Conservation (phyloP, 2,329 filamentous ascomycete species). For the Nigrospora oryzae region DNA sequence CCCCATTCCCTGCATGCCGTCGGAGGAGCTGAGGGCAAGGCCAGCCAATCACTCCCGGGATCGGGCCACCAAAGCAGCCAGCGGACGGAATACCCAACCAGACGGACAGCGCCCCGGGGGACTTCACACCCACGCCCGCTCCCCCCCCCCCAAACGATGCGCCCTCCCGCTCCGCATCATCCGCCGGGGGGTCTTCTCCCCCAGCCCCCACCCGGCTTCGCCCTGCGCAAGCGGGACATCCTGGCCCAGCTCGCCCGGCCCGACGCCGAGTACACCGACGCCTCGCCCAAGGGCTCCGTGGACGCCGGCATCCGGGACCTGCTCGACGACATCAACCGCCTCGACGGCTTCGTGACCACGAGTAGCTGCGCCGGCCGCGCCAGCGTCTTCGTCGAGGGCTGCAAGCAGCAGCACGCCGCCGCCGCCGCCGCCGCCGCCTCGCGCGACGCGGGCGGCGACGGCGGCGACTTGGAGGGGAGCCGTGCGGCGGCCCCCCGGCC, state of each 20-base stretch:
- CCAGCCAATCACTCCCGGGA: too few relatives aligned
- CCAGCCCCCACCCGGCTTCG: conserved; percentile 28
- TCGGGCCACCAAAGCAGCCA: too few relatives aligned
- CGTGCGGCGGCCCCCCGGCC: conserved; percentile 6
- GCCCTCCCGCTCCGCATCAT: too few relatives aligned
- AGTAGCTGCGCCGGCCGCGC: conserved; percentile 87
- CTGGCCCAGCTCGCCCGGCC: conserved; percentile 62
- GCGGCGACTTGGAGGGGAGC: too few relatives aligned
- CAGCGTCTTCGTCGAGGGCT: conserved; percentile 81
- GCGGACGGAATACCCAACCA: too few relatives aligned
- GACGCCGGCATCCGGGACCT: conserved; percentile 71
- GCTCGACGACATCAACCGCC: conserved; percentile 68
- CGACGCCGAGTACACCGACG: conserved; percentile 65
- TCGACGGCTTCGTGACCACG: conserved; percentile 76
- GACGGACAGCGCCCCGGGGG: too few relatives aligned
- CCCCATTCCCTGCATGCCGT: too few relatives aligned
- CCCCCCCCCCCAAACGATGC: too few relatives aligned
- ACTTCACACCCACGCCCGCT: too few relatives aligned
- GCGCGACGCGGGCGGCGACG: conserved; percentile 6
- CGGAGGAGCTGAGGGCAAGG: too few relatives aligned
- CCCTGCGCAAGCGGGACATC: conserved; percentile 62
- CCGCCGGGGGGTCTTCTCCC: too few relatives aligned
- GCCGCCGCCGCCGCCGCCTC: conserved; percentile 10
- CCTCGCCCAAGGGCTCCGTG: conserved; percentile 81
- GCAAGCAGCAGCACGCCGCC: conserved; percentile 30